Evolutionary conservation across 352 stramenopile genomes (phyloP).

Genomic region (Pythium plurisporium): DNA sequence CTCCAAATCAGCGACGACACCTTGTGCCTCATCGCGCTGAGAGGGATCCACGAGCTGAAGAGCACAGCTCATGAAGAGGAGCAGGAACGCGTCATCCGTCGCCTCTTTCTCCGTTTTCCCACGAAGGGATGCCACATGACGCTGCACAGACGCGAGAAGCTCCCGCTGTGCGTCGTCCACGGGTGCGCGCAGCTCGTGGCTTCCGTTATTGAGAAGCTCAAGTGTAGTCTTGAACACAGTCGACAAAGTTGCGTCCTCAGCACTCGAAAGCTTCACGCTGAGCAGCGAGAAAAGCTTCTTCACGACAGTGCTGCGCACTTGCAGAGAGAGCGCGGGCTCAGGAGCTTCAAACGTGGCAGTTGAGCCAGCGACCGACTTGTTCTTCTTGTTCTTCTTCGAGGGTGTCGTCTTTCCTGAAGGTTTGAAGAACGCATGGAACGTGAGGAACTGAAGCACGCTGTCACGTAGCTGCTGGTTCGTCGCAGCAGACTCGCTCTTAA

Average conservation of each 20-base stretch:
- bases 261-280: conserved; percentile 46
- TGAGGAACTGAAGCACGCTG: conserved; percentile 54
- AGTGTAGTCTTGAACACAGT: conserved; percentile 38
- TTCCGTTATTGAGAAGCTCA: conserved; percentile 30
- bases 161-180: conserved; percentile 29
- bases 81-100: conserved; percentile 50
- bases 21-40: conserved; percentile 54
- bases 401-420: conserved; percentile 18
- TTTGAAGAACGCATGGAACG: conserved; percentile 69
- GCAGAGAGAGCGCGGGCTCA: conserved; percentile 42
- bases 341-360: conserved; percentile 18
- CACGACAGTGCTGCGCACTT: conserved; percentile 40
- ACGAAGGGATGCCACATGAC: conserved; percentile 29
- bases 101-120: conserved; percentile 34
- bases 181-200: conserved; percentile 32
- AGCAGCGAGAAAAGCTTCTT: conserved; percentile 68
- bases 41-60: conserved; percentile 68
- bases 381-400: conserved; percentile 29
- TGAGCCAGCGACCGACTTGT: conserved; percentile 9
- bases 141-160: conserved; percentile 35
- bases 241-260: conserved; percentile 37
- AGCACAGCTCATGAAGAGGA: conserved; percentile 72
- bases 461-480: conserved; percentile 29
- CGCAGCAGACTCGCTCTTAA: conserved; percentile 6
- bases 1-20: conserved; percentile 58